These are phyloP conservation scores for Multifurca ochricompacta DNA, from an alignment of 768 basidiomycete genomes.

Conservation along the genomic window DNA sequence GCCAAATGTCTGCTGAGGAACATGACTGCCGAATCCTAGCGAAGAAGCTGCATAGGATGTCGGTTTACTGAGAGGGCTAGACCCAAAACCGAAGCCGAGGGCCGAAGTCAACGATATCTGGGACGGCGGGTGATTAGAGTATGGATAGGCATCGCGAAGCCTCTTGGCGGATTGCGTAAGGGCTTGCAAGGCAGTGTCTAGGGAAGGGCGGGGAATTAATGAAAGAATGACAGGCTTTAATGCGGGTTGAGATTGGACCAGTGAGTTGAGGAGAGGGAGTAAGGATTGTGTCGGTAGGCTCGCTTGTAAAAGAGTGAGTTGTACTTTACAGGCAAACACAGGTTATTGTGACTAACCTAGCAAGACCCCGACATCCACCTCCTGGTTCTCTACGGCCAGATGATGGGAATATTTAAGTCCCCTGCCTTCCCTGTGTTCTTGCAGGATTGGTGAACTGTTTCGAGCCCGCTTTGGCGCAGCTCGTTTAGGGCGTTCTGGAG, in stretches of 20 bases:
- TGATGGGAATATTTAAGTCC: slow-evolving; percentile 43
- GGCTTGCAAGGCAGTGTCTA: slow-evolving; percentile 65
- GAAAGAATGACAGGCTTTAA: slow-evolving; percentile 66
- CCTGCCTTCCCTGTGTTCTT: slow-evolving; percentile 32
- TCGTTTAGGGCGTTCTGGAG: slow-evolving; percentile 70
- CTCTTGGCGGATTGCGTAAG: slow-evolving; percentile 61
- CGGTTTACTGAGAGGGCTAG: slow-evolving; percentile 18
- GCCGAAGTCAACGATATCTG: slow-evolving; percentile 28
- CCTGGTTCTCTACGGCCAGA: slow-evolving; percentile 41
- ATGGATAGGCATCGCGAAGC: slow-evolving; percentile 77
- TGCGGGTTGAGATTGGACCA: slow-evolving; percentile 59
- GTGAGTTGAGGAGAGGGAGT: slow-evolving; percentile 61
- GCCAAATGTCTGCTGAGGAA: slow-evolving; percentile 18
- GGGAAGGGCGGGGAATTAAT: slow-evolving; percentile 77
- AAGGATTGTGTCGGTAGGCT: slow-evolving; percentile 72
- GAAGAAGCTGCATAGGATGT: slow-evolving; percentile 11
- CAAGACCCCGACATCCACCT: slow-evolving; percentile 72
- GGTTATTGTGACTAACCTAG: slow-evolving; percentile 46
- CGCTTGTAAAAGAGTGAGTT: slow-evolving; percentile 37
- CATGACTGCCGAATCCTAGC: slow-evolving; percentile 25
- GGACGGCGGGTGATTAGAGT: slow-evolving; percentile 46
- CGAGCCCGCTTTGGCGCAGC: slow-evolving; percentile 61
- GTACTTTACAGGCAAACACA: slow-evolving; percentile 3
- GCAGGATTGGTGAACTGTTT: slow-evolving; percentile 30
- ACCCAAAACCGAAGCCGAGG: slow-evolving; percentile 29